Evolutionary conservation across 768 basidiomycete species (phyloP).

Genomic region (Ephemerocybe angulata): DNA sequence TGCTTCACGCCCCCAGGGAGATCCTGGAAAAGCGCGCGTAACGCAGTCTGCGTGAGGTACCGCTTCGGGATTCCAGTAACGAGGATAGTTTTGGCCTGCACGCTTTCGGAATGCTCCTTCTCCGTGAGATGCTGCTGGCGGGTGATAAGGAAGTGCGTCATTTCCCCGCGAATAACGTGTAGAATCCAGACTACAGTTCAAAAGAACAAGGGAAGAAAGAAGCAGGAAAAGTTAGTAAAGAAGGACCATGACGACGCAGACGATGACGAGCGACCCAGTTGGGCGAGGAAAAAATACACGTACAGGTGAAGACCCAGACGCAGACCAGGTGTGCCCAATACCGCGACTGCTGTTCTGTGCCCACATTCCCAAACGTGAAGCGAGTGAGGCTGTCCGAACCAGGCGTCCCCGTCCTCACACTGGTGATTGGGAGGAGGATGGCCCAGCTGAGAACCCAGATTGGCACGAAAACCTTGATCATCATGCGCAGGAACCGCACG

Average conservation of each 20-base stretch:
- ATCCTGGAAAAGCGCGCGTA: constrained; percentile 67
- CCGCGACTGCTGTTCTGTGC: constrained; percentile 43
- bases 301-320: constrained; percentile 75
- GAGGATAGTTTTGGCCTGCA: constrained; percentile 88
- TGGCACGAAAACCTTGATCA: constrained; percentile 77
- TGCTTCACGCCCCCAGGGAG: constrained; percentile 88
- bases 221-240: too few species aligned
- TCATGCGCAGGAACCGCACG: constrained; percentile 83
- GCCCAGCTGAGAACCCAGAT: constrained; percentile 91
- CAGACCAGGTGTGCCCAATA: constrained; percentile 79
- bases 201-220: background rate
- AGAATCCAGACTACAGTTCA: constrained; percentile 69
- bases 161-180: constrained; percentile 76
- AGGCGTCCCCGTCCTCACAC: constrained; percentile 45
- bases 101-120: constrained; percentile 64
- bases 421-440: constrained; percentile 74
- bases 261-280: too few species aligned
- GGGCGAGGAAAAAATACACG: too few species aligned
- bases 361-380: constrained; percentile 83
- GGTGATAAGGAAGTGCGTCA: constrained; percentile 71
- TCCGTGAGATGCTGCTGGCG: constrained; percentile 83
- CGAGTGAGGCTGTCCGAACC: constrained; percentile 54
- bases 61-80: constrained; percentile 83
- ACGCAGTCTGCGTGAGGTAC: constrained; percentile 67
- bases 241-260: too few species aligned